phyloP scores from a whole-genome alignment of 2,329 filamentous ascomycete genomes.

The Podosphaera fusca region DNA sequence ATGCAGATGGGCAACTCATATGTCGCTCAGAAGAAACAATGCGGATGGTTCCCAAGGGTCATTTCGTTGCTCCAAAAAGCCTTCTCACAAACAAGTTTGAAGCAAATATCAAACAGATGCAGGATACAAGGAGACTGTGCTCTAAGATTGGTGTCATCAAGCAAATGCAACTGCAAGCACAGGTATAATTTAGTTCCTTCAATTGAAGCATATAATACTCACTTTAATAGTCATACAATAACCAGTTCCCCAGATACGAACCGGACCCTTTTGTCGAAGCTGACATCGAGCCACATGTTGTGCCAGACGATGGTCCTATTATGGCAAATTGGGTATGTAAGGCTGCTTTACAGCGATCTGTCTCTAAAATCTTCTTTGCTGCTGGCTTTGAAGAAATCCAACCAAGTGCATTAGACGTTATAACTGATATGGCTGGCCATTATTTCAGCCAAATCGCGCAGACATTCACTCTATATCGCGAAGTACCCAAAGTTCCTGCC shows the following conservation, averaged over 20 bases:
- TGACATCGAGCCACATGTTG: slow-evolving; percentile 72
- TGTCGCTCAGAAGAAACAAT: slow-evolving; percentile 74
- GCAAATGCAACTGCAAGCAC: slow-evolving; percentile 96
- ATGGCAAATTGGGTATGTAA: slow-evolving; percentile 68
- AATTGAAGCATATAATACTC: slow-evolving; percentile 2
- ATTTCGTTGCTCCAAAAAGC: slow-evolving; percentile 54
- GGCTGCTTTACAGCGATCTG: slow-evolving; percentile 66
- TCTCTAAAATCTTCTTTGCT: slow-evolving; percentile 88
- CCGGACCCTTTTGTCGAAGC: slow-evolving; percentile 69
- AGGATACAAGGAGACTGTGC: slow-evolving; percentile 86
- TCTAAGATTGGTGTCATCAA: slow-evolving; percentile 96
- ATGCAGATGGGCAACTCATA: slow-evolving; percentile 69
- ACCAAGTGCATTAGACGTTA: slow-evolving; percentile 71
- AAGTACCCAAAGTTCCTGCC: slow-evolving; percentile 52
- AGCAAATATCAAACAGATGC: slow-evolving; percentile 79
- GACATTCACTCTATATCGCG: slow-evolving; percentile 61
- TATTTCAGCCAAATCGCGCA: slow-evolving; percentile 70
- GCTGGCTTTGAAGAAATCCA: slow-evolving; percentile 94
- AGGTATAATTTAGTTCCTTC: slow-evolving; percentile 30
- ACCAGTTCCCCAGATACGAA: slow-evolving; percentile 94
- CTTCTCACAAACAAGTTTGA: slow-evolving; percentile 61
- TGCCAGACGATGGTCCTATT: slow-evolving; percentile 69
- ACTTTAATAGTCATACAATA: slow-evolving; percentile 57
- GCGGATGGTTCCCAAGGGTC: slow-evolving; percentile 48
- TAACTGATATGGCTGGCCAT: slow-evolving; percentile 72